Evolutionary conservation across 768 basidiomycete genomes (phyloP).

Genomic region (Pholiota molesta): DNA sequence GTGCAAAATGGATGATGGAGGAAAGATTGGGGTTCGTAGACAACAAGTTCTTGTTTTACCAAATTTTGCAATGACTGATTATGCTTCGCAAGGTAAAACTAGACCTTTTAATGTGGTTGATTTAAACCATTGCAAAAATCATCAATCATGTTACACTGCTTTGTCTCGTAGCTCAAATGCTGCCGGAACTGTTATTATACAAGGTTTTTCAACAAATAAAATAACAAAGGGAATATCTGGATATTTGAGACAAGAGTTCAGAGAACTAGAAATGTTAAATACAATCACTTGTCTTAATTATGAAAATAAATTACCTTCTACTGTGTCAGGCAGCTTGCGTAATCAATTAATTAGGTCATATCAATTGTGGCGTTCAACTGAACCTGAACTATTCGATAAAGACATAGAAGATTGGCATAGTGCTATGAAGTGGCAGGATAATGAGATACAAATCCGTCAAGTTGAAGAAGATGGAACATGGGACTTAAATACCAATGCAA

Average conservation of each 20-base stretch:
- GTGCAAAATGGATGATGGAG: constrained; percentile 20
- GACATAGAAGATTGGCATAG: no score
- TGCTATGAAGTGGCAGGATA: no score
- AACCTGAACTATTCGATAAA: no score
- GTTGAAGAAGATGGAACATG: background rate
- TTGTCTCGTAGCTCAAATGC: constrained; percentile 31
- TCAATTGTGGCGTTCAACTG: no score
- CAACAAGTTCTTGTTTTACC: constrained; percentile 17
- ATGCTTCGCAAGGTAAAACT: constrained; percentile 30
- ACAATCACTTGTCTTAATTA: constrained; percentile 26
- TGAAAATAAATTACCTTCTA: constrained; percentile 6
- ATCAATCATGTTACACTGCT: constrained; percentile 27
- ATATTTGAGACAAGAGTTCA: constrained; percentile 26
- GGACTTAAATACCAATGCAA: no score
- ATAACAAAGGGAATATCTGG: constrained; percentile 23
- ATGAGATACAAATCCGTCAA: no score
- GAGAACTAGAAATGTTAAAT: constrained; percentile 33
- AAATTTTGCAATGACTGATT: constrained; percentile 37
- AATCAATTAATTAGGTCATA: constrained; percentile 16
- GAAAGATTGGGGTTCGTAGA: no score
- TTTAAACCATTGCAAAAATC: constrained; percentile 18
- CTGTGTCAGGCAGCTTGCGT: constrained; percentile 16
- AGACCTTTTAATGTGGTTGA: constrained; percentile 28
- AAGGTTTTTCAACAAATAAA: constrained; percentile 22
- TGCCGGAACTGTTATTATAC: constrained; percentile 28